Evolutionary conservation across 345 rosid species (phyloP), one percentile per base, ranked within the genome.

Genomic region (Citrus hindsii): DNA sequence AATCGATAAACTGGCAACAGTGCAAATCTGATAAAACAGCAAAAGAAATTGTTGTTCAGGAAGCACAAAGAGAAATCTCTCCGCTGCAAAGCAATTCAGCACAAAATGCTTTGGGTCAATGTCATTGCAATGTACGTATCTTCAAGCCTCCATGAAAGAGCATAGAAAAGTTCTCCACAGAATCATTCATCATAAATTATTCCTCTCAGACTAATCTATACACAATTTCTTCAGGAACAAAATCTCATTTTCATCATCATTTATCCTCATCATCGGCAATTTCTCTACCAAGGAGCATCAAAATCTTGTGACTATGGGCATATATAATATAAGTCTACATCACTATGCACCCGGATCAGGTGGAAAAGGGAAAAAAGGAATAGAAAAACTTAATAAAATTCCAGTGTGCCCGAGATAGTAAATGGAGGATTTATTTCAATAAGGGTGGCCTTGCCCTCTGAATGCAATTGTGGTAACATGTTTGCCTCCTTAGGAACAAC

Each of bases 401-500:
- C 89, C 22, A 92, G 71, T n/a, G 90, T 86, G 75, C 99, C 99
- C 22, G 84, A 79, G 46, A 94, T 77, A 74, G 87, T 86, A 30
- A 84, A 64, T 0, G 94, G 93, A 19, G 99, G 98, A 74, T 84
- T 85, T 73, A 96, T 89, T 79, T 88, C 90, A 40, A 90, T 32
- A 42, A 86, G 89, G 37, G 78, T 87, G 5, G 98, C 98, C 77
- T 96, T 88, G 61, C 98, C 98, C 30, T 92, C 92, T 0, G 85
- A 71, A 66, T 81, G 75, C 82, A 94, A 87, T 75, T 90, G 86
- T 1, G 87, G 97, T 51, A 94, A 88, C 8, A 70, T 58, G 84
- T 92, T 94, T 53, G 98, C 97, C 65, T 94, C 99, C 89, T 80
- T 92, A 0, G 97, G 82, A 19, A 85, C 77, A 64, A 94, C 87